A percentile compares a stretch with the other conserved stretches of the same genome.
Evolutionary conservation across 2,329 filamentous ascomycete species (phyloP).

Genomic region (Rugonectria rugulosa): DNA sequence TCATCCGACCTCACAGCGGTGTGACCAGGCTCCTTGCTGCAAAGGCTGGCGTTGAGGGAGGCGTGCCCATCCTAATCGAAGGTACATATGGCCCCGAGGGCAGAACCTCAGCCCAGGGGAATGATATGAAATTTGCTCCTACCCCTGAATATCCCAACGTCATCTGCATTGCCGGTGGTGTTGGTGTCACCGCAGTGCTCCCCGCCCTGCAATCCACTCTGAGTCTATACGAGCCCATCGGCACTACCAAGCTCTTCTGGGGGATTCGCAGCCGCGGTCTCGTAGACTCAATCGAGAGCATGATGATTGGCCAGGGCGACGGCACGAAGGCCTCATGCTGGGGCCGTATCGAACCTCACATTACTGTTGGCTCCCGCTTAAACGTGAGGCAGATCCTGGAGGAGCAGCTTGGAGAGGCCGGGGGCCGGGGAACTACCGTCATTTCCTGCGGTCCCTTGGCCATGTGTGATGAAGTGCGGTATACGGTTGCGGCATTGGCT

Average conservation of each 20-base stretch:
- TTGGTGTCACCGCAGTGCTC: constrained; percentile 41
- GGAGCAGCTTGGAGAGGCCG: constrained; percentile 30
- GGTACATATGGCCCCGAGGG: constrained; percentile 40
- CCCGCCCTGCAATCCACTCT: constrained; percentile 34
- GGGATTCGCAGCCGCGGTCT: constrained; percentile 35
- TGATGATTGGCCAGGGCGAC: constrained; percentile 25
- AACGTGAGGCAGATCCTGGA: constrained; percentile 37
- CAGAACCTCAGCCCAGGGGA: constrained; percentile 27
- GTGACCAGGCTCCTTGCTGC: constrained; percentile 33
- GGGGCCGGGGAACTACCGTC: constrained; percentile 37
- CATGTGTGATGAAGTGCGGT: constrained; percentile 43
- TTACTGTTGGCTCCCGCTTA: constrained; percentile 40
- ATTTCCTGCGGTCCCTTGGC: constrained; percentile 39
- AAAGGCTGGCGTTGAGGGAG: constrained; percentile 19
- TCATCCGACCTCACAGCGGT: constrained; percentile 35
- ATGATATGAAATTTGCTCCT: constrained; percentile 26
- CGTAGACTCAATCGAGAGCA: constrained; percentile 36
- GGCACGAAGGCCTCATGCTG: constrained; percentile 31
- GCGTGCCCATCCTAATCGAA: constrained; percentile 41
- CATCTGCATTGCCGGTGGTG: constrained; percentile 42
- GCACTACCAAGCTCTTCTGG: constrained; percentile 42
- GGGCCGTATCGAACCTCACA: constrained; percentile 39
- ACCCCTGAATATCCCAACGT: constrained; percentile 36
- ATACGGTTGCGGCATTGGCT: constrained; percentile 34
- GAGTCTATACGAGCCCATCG: constrained; percentile 29